Evolutionary conservation across 768 basidiomycete genomes (phyloP), one percentile per base, ranked within the genome.

Genomic region (Brasilioporus rufonigricans): DNA sequence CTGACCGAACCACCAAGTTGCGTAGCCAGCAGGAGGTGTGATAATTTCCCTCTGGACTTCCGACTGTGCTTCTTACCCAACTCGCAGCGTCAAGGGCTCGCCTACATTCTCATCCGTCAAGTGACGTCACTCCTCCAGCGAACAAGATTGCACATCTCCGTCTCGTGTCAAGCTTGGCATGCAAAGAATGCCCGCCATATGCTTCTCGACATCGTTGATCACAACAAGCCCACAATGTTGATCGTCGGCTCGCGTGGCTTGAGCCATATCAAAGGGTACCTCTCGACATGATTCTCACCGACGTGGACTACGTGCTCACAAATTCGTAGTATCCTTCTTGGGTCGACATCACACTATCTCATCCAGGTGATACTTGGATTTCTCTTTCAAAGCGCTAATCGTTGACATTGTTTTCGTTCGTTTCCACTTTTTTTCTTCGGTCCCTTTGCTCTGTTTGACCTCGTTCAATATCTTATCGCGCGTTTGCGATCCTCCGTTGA

Each of bases 161-260:
- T 98, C 36, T 78, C 84, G 4, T 98, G 96, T 70, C 94, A 98
- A 73, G 94, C 95, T 27, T 90, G 95, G 83, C 95, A 98, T 61
- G 93, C 95, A n/a, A 97, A 96, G 77, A 95, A 95, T 66, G 79
- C 88, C 1, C 75, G 92, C 23, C 92, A 94, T 65, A 94, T 95
- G 86, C 74, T 96, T 23, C 75, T 96, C 82, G 90, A 95, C 63
- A 82, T 98, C 49, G 86, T 96, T 24, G 95, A 98, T 64, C 82
- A 89, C 65, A 76, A 85, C 35, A 86, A 93, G 53, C 95, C 95
- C 1, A 84, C 83, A 9, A 94, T 97, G 91, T 76, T 93, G 31
- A 96, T 98, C 51, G 95, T 97, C 11, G 95, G 95, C 4, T 95
- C 92, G n/a, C 85, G 95, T 46, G 95, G 95, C 56, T 59, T 95